Evolutionary conservation across 345 rosid species (phyloP).

Genomic region (Eucalyptus virginea): DNA sequence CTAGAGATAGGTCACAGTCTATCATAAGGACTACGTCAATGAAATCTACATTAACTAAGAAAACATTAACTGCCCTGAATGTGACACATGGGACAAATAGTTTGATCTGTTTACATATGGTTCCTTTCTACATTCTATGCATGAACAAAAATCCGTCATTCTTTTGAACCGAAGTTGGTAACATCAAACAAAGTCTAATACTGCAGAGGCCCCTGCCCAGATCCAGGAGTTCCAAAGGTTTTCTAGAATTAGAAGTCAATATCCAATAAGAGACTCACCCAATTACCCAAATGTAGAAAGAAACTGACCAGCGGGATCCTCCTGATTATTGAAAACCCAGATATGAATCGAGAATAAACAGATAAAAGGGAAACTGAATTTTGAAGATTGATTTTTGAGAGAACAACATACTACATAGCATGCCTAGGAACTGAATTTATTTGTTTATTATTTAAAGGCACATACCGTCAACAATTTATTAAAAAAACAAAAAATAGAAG

Average conservation of each 20-base stretch:
- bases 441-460: neutral
- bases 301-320: neutral
- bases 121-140: neutral
- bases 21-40: neutral
- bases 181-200: neutral
- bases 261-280: neutral
- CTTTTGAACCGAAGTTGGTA: neutral
- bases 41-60: neutral
- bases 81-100: neutral
- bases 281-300: neutral
- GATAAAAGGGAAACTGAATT: neutral
- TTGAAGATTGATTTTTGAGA: neutral
- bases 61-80: neutral
- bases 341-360: neutral
- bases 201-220: neutral
- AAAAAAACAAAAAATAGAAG: neutral
- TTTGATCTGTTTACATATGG: neutral
- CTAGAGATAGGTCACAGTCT: neutral
- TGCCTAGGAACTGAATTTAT: neutral
- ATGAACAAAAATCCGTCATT: neutral
- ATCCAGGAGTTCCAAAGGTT: neutral
- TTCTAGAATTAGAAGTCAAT: neutral
- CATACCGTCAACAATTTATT: neutral
- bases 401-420: neutral
- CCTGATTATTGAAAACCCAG: neutral